These are phyloP conservation scores for Neurospora sp. DNA, from an alignment of 2,329 filamentous ascomycete species.

Conservation along the genomic window DNA sequence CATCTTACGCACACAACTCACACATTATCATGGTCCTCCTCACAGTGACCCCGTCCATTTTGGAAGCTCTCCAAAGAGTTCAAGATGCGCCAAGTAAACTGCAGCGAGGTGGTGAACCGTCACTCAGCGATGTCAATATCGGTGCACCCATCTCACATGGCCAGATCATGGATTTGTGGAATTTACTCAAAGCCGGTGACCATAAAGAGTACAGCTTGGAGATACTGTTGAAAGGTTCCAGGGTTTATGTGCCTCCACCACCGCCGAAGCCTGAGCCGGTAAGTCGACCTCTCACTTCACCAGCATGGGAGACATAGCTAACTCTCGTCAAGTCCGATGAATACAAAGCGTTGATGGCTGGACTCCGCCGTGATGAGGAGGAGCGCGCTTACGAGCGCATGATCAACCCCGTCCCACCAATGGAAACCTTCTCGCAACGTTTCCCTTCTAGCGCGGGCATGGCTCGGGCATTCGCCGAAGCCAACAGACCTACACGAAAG, in stretches of 20 bases:
- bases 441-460: conserved; percentile 38
- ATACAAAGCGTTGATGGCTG: conserved; percentile 81
- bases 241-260: conserved; percentile 69
- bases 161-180: conserved; percentile 57
- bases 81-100: conserved; percentile 2
- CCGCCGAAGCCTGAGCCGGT: conserved; percentile 70
- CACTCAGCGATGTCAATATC: conserved; percentile 37
- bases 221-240: conserved; percentile 59
- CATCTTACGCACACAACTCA: neutral
- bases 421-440: conserved; percentile 50
- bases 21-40: conserved; percentile 57
- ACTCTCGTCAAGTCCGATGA: conserved; percentile 43
- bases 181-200: conserved; percentile 30
- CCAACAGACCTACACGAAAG: conserved; percentile 36
- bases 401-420: conserved; percentile 47
- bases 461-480: conserved; percentile 46
- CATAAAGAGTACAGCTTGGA: conserved; percentile 47
- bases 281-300: conserved; percentile 5
- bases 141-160: conserved; percentile 64
- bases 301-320: conserved; percentile 4
- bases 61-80: conserved; percentile 43
- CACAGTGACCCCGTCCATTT: conserved; percentile 62
- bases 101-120: conserved; percentile 30
- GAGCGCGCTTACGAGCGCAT: conserved; percentile 73
- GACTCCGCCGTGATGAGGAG: conserved; percentile 75